Percentiles rank a stretch among this genome's conserved stretches.
Evolutionary conservation across 495 filamentous ascomycete species (phyloP).

Genomic region (Aspergillus conjunctus): DNA sequence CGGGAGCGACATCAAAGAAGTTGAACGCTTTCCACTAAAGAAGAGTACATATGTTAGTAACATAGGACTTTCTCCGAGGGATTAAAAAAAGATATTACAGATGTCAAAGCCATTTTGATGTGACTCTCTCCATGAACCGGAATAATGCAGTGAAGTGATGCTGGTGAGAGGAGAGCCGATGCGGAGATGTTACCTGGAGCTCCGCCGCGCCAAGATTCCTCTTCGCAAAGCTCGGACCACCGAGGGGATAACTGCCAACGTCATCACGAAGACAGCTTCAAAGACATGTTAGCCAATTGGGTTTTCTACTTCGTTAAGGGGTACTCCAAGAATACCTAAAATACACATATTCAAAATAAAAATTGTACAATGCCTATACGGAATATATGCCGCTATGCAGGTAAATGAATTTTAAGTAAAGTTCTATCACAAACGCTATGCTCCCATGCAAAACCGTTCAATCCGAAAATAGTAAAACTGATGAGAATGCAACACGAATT

Average conservation of each 20-base stretch:
- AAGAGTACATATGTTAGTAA: constrained; percentile 13
- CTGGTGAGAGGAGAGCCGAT: constrained; percentile 17
- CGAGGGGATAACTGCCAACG: background rate
- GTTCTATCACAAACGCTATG: too few relatives aligned
- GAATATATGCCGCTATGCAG: too few relatives aligned
- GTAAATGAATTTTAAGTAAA: too few relatives aligned
- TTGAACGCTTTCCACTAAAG: constrained; percentile 96
- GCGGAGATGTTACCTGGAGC: constrained; percentile 19
- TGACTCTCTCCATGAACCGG: constrained; percentile 38
- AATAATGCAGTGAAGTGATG: constrained; percentile 25
- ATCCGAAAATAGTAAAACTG: too few relatives aligned
- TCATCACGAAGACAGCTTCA: background rate
- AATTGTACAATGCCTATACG: too few relatives aligned
- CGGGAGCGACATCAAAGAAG: constrained; percentile 93
- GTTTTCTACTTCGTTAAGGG: too few relatives aligned
- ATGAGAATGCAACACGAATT: background rate
- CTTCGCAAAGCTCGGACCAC: constrained; percentile 10
- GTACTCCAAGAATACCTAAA: background rate
- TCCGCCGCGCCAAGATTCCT: constrained; percentile 27
- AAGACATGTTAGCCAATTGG: too few relatives aligned
- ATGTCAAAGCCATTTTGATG: constrained; percentile 52
- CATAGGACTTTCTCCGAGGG: background rate
- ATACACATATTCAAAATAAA: background rate
- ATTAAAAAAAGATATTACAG: constrained; percentile 31
- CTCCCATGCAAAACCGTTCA: too few relatives aligned